phyloP scores from a whole-genome alignment of 2,329 filamentous ascomycete species.

The Sporothrix inflata region DNA sequence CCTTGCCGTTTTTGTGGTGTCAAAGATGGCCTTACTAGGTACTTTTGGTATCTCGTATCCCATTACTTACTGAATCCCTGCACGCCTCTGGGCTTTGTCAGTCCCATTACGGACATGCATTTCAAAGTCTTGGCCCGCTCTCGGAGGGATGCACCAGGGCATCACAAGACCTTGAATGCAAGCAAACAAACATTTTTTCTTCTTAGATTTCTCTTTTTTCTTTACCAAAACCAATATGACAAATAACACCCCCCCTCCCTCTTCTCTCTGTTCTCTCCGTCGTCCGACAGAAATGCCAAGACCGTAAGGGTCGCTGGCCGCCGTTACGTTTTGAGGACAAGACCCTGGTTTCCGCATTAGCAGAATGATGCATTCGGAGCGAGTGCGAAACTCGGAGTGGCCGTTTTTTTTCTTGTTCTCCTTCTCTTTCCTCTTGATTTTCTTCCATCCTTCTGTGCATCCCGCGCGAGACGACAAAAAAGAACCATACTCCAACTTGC shows the following conservation, averaged over 20 bases:
- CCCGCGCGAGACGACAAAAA: neutral
- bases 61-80: neutral
- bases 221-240: neutral
- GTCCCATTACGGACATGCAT: neutral
- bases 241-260: neutral
- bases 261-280: neutral
- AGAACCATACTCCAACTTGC: neutral
- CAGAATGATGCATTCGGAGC: neutral
- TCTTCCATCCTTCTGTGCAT: neutral
- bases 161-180: neutral
- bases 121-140: neutral
- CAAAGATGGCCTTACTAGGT: too few species aligned
- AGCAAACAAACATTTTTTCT: neutral
- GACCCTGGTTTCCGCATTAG: neutral
- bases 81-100: neutral
- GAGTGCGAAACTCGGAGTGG: neutral
- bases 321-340: neutral
- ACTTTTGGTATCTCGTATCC: slow-evolving; percentile 6
- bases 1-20: neutral
- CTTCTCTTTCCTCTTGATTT: neutral
- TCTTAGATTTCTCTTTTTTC: neutral
- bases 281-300: neutral
- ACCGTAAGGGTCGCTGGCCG: neutral
- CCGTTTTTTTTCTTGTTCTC: neutral
- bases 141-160: neutral